Evolutionary conservation across 345 rosid genomes (phyloP).

Genomic region (Pugionium cornutum): DNA sequence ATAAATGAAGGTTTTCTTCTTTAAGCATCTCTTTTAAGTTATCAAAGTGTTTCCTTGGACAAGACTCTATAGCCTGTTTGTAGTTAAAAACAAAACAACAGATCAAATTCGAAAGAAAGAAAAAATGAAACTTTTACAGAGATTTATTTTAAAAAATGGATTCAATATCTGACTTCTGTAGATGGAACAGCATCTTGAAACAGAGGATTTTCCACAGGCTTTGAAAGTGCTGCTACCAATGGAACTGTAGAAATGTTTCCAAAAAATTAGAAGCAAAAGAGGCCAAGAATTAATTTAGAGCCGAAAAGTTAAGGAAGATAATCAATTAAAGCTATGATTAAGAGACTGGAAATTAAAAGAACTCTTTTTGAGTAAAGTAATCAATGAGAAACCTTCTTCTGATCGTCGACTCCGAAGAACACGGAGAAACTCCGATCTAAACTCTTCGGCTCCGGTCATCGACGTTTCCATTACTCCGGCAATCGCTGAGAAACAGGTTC

Average conservation of each 20-base stretch:
- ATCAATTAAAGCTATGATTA: conserved; percentile 15
- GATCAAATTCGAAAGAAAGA: not conserved
- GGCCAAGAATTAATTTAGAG: not conserved
- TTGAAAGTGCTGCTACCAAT: conserved; percentile 49
- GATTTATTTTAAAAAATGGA: not conserved
- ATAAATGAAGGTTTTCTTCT: conserved; percentile 74
- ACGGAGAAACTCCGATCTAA: conserved; percentile 58
- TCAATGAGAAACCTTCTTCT: conserved; percentile 40
- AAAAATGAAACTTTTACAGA: not conserved
- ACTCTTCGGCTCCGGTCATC: conserved; percentile 30
- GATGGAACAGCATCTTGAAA: conserved; percentile 55
- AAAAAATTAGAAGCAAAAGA: not conserved
- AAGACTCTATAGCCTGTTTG: conserved; percentile 68
- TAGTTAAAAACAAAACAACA: conserved; percentile 9
- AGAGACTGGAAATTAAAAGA: not conserved
- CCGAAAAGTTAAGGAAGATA: not conserved
- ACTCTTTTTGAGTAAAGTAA: too few species aligned
- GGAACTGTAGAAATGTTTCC: conserved; percentile 45
- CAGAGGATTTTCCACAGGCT: conserved; percentile 57
- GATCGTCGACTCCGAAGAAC: conserved; percentile 57
- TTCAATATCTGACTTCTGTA: conserved; percentile 47
- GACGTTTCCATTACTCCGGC: conserved; percentile 35
- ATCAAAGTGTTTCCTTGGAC: conserved; percentile 55
- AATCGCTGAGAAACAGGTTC: conserved; percentile 4
- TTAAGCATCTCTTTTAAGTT: conserved; percentile 55